phyloP scores from a whole-genome alignment of 2,329 filamentous ascomycete species.

The Colletotrichum cereale region DNA sequence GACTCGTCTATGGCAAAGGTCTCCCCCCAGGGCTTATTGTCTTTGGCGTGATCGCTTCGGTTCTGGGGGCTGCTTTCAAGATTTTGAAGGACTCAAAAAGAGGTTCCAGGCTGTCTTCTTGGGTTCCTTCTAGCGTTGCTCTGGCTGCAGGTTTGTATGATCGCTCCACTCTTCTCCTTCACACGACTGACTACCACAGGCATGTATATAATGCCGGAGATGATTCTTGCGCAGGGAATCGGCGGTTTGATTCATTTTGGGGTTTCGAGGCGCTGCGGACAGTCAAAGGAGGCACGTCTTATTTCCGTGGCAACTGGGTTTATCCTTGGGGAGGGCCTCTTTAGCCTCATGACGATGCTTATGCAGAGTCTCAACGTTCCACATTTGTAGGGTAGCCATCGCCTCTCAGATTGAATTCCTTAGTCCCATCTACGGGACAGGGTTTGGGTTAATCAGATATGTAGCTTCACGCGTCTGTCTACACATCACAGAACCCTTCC shows the following conservation, averaged over 20 bases:
- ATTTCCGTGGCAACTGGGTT: slow-evolving; percentile 3
- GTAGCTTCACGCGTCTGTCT: fast-evolving
- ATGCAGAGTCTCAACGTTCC: neutral
- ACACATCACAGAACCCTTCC: neutral
- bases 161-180: too few relatives aligned
- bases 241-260: neutral
- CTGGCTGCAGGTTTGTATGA: slow-evolving; percentile 6
- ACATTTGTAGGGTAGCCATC: neutral
- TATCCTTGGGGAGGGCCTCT: neutral
- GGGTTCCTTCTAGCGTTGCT: slow-evolving; percentile 5
- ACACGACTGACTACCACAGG: neutral
- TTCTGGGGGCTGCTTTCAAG: neutral
- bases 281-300: neutral
- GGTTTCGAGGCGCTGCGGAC: neutral
- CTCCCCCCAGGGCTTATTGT: neutral
- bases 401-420: neutral
- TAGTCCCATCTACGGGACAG: neutral
- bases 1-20: neutral
- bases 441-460: neutral
- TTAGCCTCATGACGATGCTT: slow-evolving; percentile 4
- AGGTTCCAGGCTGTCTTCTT: neutral
- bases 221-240: neutral
- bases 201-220: slow-evolving; percentile 4
- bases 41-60: neutral
- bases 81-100: neutral